Conservation (phyloP, 2,329 filamentous ascomycete genomes). For the Leptoxyphium fumago region DNA sequence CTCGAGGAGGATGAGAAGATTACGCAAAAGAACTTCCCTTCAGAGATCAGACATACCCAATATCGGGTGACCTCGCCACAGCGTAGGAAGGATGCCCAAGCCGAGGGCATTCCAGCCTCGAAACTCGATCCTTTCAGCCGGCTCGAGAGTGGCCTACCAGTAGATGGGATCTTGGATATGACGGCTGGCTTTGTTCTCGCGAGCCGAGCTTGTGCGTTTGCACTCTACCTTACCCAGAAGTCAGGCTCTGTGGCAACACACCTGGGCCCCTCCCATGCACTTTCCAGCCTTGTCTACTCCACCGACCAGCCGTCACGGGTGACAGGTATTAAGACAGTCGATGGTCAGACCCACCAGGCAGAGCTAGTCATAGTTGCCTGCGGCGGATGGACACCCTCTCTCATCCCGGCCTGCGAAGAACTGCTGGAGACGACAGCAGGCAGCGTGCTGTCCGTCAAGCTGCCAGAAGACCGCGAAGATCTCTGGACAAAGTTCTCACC, state of each 20-base stretch:
- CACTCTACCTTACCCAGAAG: conserved; percentile 3
- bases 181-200: conserved; percentile 9
- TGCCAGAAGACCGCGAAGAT: background rate
- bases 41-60: conserved; percentile 12
- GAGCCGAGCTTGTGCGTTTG: conserved; percentile 5
- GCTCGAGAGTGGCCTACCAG: conserved; percentile 4
- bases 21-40: conserved; percentile 13
- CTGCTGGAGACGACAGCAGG: conserved; percentile 21
- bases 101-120: conserved; percentile 2
- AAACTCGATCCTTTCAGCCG: conserved; percentile 3
- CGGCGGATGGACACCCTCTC: conserved; percentile 8
- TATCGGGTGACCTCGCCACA: conserved; percentile 11
- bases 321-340: conserved; percentile 19
- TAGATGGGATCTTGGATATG: conserved; percentile 8
- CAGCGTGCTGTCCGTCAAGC: conserved; percentile 10
- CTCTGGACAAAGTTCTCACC: background rate
- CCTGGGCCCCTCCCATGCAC: no score
- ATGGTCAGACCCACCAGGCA: conserved; percentile 24
- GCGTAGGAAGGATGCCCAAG: conserved; percentile 4
- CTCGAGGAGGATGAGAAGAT: conserved; percentile 9
- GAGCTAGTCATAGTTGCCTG: background rate
- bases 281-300: no score
- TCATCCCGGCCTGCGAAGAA: conserved; percentile 36
- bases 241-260: no score
- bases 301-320: conserved; percentile 1